Conservation (phyloP, 139 green algal genomes). For the Gonium pectorale region DNA sequence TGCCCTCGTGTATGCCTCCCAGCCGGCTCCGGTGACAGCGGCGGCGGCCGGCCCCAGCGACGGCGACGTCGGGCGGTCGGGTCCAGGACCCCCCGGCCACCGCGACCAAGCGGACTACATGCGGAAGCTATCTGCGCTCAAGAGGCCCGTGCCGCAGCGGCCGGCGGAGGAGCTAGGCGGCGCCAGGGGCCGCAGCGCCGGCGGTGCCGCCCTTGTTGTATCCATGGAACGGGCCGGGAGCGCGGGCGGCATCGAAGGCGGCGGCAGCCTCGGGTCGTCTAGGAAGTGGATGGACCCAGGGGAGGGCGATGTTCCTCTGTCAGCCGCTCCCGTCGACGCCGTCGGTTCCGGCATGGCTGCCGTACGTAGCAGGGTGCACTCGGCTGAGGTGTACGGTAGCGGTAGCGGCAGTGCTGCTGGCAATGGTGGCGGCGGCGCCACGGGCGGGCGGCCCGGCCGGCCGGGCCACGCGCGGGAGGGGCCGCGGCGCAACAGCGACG, state of each 20-base stretch:
- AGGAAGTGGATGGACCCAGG: constrained; percentile 35
- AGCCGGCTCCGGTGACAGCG: not conserved
- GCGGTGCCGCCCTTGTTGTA: no score
- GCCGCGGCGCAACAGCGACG: not conserved
- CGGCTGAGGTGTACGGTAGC: not conserved
- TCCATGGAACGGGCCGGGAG: no score
- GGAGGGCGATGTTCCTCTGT: not conserved
- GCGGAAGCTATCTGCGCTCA: constrained; percentile 47
- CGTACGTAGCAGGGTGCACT: constrained; percentile 7
- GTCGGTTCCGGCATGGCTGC: constrained; percentile 30
- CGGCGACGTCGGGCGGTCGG: not conserved
- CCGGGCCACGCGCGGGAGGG: not conserved
- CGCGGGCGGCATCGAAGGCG: not conserved
- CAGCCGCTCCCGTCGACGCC: not conserved
- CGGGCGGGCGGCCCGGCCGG: no score
- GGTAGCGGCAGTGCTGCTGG: not conserved
- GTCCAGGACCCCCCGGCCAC: not conserved
- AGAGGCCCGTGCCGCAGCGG: constrained; percentile 21
- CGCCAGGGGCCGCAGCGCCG: not conserved
- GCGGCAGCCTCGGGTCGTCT: not conserved
- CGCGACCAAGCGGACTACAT: constrained; percentile 38
- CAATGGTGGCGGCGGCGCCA: not conserved
- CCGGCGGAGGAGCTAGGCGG: not conserved
- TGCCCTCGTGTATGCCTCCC: no score
- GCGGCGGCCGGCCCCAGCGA: not conserved